Evolutionary conservation across 1,284 basidiomycete species (phyloP), one percentile per base, ranked within the genome.

Genomic region (Megacollybia platyphylla): DNA sequence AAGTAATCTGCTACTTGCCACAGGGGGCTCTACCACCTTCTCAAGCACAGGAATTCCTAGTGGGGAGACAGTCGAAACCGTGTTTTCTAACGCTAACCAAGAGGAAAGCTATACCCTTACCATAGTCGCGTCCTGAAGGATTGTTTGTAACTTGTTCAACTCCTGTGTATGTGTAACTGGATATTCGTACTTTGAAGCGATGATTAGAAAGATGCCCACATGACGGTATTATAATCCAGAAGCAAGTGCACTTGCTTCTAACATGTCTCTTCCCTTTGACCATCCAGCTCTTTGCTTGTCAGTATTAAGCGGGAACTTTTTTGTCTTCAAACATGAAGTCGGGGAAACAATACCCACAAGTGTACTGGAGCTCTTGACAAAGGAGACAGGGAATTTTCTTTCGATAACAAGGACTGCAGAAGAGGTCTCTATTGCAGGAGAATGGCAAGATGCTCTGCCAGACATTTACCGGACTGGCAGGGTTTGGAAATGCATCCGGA

Each of bases 401-500:
- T 78, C 71, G 2, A 59, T 83, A 31, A 80, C 77, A 17, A 63
- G 70, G 40, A 80, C 77, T 10, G 50, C 53, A 9, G 73, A 77
- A 31, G 80, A 84, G 52, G 61, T 79, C 2, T 80, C 77, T 2
- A 55, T 84, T 36, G 74, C 76, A 5, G 70, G 68, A 15, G 64
- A 73, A 53, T 55, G 55, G 37, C 54, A 58, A 7, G 54, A 60
- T 9, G 50, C 50, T 31, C 59, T 63, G 53, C 62, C 64, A 15
- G 52, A 58, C 20, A 57, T 48, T 7, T 54, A 62, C 44, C 52
- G 52, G 41, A 57, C 64, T 34, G 56, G 64, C 27, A 62, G 67
- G 28, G 59, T 61, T 15, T 79, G 78, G 75, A 65, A 59, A 52
- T 74, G 72, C 46, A 71, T 84, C 44, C 73, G 73, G 52, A 74